Evolutionary conservation across 768 basidiomycete genomes (phyloP), one percentile per base, ranked within the genome.

Genomic region (Amanita inopinata): DNA sequence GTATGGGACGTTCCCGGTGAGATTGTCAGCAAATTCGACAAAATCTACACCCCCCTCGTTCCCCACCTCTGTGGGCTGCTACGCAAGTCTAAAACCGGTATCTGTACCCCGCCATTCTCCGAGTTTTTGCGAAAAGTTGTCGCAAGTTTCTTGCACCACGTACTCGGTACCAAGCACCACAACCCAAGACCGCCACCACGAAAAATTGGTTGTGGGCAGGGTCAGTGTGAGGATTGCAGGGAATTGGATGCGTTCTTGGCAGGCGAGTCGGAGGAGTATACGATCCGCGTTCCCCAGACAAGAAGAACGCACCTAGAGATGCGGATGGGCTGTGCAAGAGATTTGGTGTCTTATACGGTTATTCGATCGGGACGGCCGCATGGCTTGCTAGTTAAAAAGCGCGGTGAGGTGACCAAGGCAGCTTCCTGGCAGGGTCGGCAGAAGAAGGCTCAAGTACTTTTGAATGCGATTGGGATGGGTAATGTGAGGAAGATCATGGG

Each of bases 171-270:
- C 4, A 56, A 54, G 34, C 42, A 46, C 4, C 47, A 48, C 5
- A 45, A 27, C 30, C 17, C 44, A 22, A 38, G 22, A 9, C 12
- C 43, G 1, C 45, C 43, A 10, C 46, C 61, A 25, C 54, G 59
- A 20, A 61, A 58, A 27, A 46, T 65, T 28, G 59, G 59, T 4
- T 63, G 63, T 41, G 57, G 61, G 17, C 64, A 61, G 37, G 10
- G 11, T 9, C 14, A 22, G 14, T 42, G 40, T 34, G 3, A 14
- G 5, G 55, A 62, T 20, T 64, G 63, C 46, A 43, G 46, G 6
- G 20, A 19, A 17, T 20, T 65, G 19, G 55, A 64, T 42, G 38
- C 10, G 0, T 63, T 65, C 46, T 42, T 64, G 14, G 24, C 42
- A 50, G 5, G 47, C 46, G 51, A 15, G 30, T 51, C 12, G 45